A percentile compares a stretch with the other conserved stretches of the same genome.
Evolutionary conservation across 2,329 filamentous ascomycete species (phyloP).

Genomic region (Cladosporium cucumerinum): DNA sequence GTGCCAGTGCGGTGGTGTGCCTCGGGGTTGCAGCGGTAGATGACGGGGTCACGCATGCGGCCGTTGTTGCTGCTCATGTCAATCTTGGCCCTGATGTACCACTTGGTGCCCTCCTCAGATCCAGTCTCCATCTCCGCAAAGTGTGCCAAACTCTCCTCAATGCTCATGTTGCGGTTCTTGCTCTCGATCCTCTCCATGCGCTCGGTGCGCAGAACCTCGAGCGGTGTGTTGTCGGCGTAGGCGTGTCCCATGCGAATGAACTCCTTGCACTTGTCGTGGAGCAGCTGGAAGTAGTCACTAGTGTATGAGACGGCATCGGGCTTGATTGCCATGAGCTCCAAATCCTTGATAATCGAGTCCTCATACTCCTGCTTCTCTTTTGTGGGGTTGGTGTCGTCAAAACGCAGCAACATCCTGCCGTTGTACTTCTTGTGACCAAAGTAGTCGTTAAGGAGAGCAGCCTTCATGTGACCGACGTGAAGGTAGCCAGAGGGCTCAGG

Average conservation of each 20-base stretch:
- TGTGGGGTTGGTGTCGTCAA: conserved; percentile 95
- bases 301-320: conserved; percentile 85
- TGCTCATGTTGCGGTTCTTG: conserved; percentile 69
- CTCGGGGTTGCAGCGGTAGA: conserved; percentile 84
- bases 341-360: conserved; percentile 88
- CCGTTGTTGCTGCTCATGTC: conserved; percentile 91
- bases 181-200: conserved; percentile 81
- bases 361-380: conserved; percentile 98
- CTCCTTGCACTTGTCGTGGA: conserved; percentile 79
- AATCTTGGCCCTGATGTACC: conserved; percentile 95
- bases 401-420: conserved; percentile 83
- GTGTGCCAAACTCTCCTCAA: conserved; percentile 80
- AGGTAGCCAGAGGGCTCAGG: conserved; percentile 95
- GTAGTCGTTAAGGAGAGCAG: conserved; percentile 90
- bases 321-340: conserved; percentile 86
- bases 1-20: conserved; percentile 74
- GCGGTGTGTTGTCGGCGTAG: conserved; percentile 91
- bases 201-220: conserved; percentile 82
- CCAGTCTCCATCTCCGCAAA: conserved; percentile 94
- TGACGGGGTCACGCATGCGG: conserved; percentile 92
- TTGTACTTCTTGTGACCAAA: conserved; percentile 93
- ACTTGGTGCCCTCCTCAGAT: conserved; percentile 70
- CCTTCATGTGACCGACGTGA: conserved; percentile 94
- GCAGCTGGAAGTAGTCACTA: conserved; percentile 89
- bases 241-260: conserved; percentile 85